A percentile compares a stretch with the other conserved stretches of the same genome.
These are phyloP conservation scores for Aspergillus sp. DNA, from an alignment of 2,329 filamentous ascomycete genomes.

Conservation along the genomic window DNA sequence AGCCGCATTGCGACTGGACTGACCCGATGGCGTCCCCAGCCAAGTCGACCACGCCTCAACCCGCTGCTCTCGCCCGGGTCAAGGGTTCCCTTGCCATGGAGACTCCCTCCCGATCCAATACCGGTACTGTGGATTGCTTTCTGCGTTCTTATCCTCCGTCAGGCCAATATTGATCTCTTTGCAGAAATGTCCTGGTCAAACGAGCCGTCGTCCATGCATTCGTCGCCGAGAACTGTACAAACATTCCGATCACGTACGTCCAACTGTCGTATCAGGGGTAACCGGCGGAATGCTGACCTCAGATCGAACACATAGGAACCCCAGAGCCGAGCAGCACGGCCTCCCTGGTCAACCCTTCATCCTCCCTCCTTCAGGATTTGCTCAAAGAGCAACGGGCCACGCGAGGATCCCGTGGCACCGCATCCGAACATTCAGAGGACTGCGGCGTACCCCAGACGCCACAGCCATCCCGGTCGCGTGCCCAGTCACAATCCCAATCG, in stretches of 20 bases:
- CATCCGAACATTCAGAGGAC: constrained; percentile 24
- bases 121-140: constrained; percentile 12
- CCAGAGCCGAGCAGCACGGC: constrained; percentile 26
- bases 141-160: neutral
- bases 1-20: constrained; percentile 10
- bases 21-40: constrained; percentile 17
- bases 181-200: constrained; percentile 30
- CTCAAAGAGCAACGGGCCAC: constrained; percentile 43
- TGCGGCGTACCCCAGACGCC: constrained; percentile 23
- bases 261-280: neutral
- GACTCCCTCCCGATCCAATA: constrained; percentile 24
- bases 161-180: constrained; percentile 9
- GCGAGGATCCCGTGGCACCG: constrained; percentile 29
- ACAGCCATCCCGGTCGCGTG: constrained; percentile 19
- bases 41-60: constrained; percentile 21
- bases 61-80: constrained; percentile 30
- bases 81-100: constrained; percentile 33
- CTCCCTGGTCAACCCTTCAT: constrained; percentile 39
- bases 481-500: constrained; percentile 14
- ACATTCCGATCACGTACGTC: constrained; percentile 5
- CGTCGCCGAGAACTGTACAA: constrained; percentile 3
- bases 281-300: constrained; percentile 8
- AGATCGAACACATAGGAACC: constrained; percentile 21
- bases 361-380: constrained; percentile 38
- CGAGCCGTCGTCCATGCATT: constrained; percentile 26